A percentile compares a stretch with the other conserved stretches of the same genome.
Evolutionary conservation across 2,329 filamentous ascomycete genomes (phyloP).

Genomic region (Fusarium staphyleae): DNA sequence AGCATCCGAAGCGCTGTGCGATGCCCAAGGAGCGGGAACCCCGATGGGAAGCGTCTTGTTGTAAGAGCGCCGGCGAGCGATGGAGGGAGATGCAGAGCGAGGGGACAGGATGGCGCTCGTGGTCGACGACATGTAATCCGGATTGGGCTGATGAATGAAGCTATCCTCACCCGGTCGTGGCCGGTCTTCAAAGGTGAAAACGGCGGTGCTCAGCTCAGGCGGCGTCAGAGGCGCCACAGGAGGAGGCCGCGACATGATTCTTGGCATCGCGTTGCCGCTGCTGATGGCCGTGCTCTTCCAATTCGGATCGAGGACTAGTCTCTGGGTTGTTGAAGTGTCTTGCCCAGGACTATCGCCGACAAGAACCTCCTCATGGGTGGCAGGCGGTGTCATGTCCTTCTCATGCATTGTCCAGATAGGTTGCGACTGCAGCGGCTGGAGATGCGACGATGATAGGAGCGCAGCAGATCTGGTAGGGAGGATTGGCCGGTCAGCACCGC

Average conservation of each 20-base stretch:
- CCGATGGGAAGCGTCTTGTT: constrained; percentile 51
- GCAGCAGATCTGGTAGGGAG: constrained; percentile 23
- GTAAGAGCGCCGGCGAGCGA: constrained; percentile 53
- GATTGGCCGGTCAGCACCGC: constrained; percentile 35
- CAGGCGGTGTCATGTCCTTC: constrained; percentile 28
- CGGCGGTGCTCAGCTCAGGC: constrained; percentile 51
- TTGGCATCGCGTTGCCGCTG: constrained; percentile 38
- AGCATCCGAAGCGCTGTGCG: constrained; percentile 34
- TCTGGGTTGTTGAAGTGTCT: constrained; percentile 22
- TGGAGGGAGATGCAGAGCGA: constrained; percentile 43
- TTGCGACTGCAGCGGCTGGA: constrained; percentile 29
- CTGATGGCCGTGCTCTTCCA: constrained; percentile 35
- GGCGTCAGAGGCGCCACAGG: constrained; percentile 59
- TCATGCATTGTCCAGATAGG: constrained; percentile 40
- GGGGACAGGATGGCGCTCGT: constrained; percentile 39
- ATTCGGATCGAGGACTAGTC: constrained; percentile 38
- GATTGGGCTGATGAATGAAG: constrained; percentile 58
- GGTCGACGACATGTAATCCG: constrained; percentile 55
- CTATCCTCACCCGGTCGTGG: constrained; percentile 43
- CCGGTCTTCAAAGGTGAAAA: constrained; percentile 53
- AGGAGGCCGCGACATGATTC: constrained; percentile 49
- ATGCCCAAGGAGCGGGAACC: constrained; percentile 39
- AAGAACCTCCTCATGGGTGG: constrained; percentile 13
- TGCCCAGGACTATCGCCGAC: constrained; percentile 11
- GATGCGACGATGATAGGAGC: constrained; percentile 25